Percentiles rank a stretch among this genome's conserved stretches.
Conservation (phyloP, 306 rosid genomes). For the Vachellia collinsii region DNA sequence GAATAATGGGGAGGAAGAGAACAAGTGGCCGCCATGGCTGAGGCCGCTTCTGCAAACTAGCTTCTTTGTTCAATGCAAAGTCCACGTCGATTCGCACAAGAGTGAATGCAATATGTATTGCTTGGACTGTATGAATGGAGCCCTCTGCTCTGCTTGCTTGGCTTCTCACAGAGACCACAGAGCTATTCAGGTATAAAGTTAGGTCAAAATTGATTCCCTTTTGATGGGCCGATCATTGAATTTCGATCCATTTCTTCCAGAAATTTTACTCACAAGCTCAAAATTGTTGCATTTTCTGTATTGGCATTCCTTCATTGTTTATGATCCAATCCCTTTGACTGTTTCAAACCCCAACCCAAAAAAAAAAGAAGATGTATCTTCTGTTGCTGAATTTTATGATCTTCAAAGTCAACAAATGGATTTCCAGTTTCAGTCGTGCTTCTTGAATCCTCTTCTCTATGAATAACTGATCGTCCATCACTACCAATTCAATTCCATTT, state of each 20-base stretch:
- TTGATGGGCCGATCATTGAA: slow-evolving; percentile 12
- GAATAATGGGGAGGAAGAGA: slow-evolving; percentile 44
- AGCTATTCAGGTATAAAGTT: slow-evolving; percentile 58
- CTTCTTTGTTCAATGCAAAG: slow-evolving; percentile 71
- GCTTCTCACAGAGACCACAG: slow-evolving; percentile 59
- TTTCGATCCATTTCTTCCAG: slow-evolving; percentile 26
- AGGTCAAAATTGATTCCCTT: neutral
- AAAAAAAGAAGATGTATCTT: too few species aligned
- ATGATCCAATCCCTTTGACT: slow-evolving; percentile 32
- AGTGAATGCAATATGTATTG: slow-evolving; percentile 80
- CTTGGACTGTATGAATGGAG: slow-evolving; percentile 70
- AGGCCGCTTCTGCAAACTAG: slow-evolving; percentile 59
- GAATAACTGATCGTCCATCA: slow-evolving; percentile 21
- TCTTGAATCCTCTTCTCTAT: slow-evolving; percentile 32
- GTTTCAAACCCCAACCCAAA: slow-evolving; percentile 5
- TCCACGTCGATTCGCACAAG: slow-evolving; percentile 66
- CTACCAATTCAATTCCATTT: slow-evolving; percentile 26
- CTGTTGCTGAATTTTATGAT: slow-evolving; percentile 26
- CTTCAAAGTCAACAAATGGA: slow-evolving; percentile 47
- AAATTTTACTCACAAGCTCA: neutral
- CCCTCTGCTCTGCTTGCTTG: slow-evolving; percentile 66
- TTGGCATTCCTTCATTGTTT: slow-evolving; percentile 36
- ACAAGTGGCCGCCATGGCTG: slow-evolving; percentile 71
- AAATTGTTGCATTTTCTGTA: slow-evolving; percentile 14
- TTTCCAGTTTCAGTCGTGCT: slow-evolving; percentile 31